These are phyloP conservation scores for Bipolaris victoriae DNA, from an alignment of 2,329 filamentous ascomycete genomes.

Conservation along the genomic window DNA sequence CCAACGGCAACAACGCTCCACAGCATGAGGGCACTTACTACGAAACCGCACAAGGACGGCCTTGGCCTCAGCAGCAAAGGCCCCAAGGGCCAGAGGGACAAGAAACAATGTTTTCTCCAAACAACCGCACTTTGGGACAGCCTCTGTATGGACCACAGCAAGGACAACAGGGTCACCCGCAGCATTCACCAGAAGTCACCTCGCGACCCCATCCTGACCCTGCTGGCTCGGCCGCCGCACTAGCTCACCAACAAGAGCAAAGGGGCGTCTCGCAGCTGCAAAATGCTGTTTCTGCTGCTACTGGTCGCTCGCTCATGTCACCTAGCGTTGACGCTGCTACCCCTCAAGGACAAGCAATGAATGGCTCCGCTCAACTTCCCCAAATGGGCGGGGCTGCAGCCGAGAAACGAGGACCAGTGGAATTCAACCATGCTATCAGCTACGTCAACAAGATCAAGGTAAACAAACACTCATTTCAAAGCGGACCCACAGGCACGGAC, in stretches of 20 bases:
- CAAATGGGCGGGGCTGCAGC: constrained; percentile 58
- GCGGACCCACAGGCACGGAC: neutral
- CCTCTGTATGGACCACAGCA: constrained; percentile 46
- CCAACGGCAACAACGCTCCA: constrained; percentile 62
- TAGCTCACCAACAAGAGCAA: constrained; percentile 68
- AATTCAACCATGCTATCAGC: constrained; percentile 99
- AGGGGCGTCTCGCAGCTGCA: constrained; percentile 70
- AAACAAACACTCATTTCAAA: constrained; percentile 46
- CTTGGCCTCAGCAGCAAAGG: constrained; percentile 49
- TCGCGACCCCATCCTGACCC: constrained; percentile 47
- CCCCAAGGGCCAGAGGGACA: constrained; percentile 41
- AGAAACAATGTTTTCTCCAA: constrained; percentile 53
- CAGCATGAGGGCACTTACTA: constrained; percentile 49
- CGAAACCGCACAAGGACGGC: constrained; percentile 43
- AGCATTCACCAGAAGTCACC: constrained; percentile 46
- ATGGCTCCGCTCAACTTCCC: constrained; percentile 65
- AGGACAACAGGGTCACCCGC: constrained; percentile 39
- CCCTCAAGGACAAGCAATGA: constrained; percentile 64
- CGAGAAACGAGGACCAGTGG: constrained; percentile 91
- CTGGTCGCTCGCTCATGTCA: constrained; percentile 61
- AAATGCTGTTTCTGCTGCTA: constrained; percentile 66
- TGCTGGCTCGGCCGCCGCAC: constrained; percentile 51
- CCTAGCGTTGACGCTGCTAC: constrained; percentile 54
- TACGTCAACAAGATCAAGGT: constrained; percentile 99
- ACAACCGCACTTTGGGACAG: constrained; percentile 52